These are phyloP conservation scores for Rhynchospora tenuis DNA, from an alignment of 176 grass and related monocot genomes.

Conservation along the genomic window DNA sequence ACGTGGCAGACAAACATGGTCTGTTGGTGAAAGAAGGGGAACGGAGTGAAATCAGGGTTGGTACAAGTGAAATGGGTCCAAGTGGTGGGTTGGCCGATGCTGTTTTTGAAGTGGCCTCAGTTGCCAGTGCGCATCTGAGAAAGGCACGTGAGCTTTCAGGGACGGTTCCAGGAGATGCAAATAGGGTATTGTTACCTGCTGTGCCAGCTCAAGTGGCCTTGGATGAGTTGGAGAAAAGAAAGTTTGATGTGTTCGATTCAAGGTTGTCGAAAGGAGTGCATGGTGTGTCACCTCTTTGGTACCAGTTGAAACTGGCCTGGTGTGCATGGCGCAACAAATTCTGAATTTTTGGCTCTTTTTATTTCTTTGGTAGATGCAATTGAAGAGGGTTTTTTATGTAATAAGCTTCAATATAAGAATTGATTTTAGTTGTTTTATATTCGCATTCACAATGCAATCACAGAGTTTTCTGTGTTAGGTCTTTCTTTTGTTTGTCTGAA, in stretches of 20 bases:
- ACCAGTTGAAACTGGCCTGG: conserved; percentile 89
- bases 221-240: conserved; percentile 41
- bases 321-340: conserved; percentile 47
- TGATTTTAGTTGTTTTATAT: neutral
- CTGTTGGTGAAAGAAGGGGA: conserved; percentile 48
- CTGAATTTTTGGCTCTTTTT: neutral
- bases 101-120: conserved; percentile 76
- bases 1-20: conserved; percentile 54
- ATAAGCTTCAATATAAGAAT: conserved; percentile 7
- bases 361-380: conserved; percentile 12
- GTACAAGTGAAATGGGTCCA: conserved; percentile 44
- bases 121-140: conserved; percentile 61
- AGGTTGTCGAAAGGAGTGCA: conserved; percentile 56
- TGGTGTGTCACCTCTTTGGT: conserved; percentile 72
- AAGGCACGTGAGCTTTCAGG: conserved; percentile 62
- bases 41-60: conserved; percentile 44
- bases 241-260: conserved; percentile 82
- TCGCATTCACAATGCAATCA: neutral
- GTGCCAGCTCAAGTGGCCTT: conserved; percentile 67
- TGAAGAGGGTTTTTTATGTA: neutral
- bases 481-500: neutral
- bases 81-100: conserved; percentile 53
- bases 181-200: conserved; percentile 55
- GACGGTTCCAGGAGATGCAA: conserved; percentile 46
- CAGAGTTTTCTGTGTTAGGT: neutral